These are phyloP conservation scores for Catunica adiposa DNA, from an alignment of 2,329 filamentous ascomycete genomes.

Conservation along the genomic window DNA sequence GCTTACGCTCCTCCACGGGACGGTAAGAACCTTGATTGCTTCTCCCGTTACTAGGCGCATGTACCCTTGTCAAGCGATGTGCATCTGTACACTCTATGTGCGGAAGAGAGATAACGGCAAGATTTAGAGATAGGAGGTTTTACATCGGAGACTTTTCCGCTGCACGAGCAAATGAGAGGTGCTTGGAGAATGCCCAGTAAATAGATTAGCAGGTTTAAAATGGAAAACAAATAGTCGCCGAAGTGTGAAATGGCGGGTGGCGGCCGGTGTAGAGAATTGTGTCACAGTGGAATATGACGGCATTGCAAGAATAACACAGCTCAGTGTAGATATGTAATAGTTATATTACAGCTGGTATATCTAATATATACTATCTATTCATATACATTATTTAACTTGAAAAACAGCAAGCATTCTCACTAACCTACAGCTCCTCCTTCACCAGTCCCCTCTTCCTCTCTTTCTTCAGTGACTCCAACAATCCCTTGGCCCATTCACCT, in stretches of 20 bases:
- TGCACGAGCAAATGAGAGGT: too few species aligned
- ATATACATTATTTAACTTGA: too few species aligned
- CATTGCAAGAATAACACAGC: too few species aligned
- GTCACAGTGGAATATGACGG: neutral
- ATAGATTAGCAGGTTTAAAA: too few species aligned
- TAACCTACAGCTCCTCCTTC: slow-evolving; percentile 11
- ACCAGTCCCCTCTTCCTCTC: slow-evolving; percentile 16
- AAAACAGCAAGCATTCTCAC: neutral
- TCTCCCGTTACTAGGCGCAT: neutral
- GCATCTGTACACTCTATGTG: too few species aligned
- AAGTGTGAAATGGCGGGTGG: neutral
- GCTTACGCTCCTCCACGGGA: neutral
- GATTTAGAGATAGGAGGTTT: neutral
- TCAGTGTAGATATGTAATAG: too few species aligned
- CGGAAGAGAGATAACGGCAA: neutral
- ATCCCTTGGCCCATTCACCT: slow-evolving; percentile 31
- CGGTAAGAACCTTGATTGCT: neutral
- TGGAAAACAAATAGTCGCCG: neutral
- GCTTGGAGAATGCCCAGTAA: too few species aligned
- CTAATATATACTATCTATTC: too few species aligned
- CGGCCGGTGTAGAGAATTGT: neutral
- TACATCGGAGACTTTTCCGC: too few species aligned
- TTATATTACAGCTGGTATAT: too few species aligned
- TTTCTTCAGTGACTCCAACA: slow-evolving; percentile 23
- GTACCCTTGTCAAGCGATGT: neutral